Evolutionary conservation across 257 asterid species (phyloP), one percentile per base, ranked within the genome.

Genomic region (Jacaranda mimosifolia): DNA sequence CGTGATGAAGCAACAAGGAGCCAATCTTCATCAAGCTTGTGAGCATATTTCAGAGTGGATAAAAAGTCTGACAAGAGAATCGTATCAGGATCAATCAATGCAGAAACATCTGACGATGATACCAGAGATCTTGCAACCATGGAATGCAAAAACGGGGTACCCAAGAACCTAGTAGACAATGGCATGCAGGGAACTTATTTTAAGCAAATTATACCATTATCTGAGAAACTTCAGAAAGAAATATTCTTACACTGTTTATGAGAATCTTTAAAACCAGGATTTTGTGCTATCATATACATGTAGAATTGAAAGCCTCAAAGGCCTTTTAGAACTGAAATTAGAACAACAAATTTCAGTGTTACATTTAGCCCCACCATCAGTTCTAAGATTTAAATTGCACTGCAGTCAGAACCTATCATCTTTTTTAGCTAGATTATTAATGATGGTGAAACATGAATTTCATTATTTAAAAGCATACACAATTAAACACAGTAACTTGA

Each of bases 21-120:
- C 98, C 99, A 95, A 52, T 93, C 97, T 51, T 93, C 91, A 85
- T 95, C 98, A 35, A 95, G 97, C 86, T 82, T 93, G 84, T 89
- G 91, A 70, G 89, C 92, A 79, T 78, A 67, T 58, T 76, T 85
- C 85, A 95, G 51, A 74, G 94, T 85, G 87, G 89, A 75, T 43
- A 91, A 48, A 78, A 95, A 86, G 83, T 90, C 86, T 21, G 93
- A 81, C 80, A 90, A 83, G 86, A 95, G 93, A 90, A 89, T 53
- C 70, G 92, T 85, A 42, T 90, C 89, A 1, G 98, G 91, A 87
- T 95, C 94, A 81, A 93, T 81, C 79, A 95, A 66, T 32, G 80
- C 92, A 77, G 97, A 86, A 46, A 95, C 57, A 82, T 93, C 96
- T 52, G 98, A 89, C 68, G 90, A 73, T 56, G 96, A 91, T 72